Conservation (phyloP, 352 stramenopile species). For the Globisporangium cederbergense region DNA sequence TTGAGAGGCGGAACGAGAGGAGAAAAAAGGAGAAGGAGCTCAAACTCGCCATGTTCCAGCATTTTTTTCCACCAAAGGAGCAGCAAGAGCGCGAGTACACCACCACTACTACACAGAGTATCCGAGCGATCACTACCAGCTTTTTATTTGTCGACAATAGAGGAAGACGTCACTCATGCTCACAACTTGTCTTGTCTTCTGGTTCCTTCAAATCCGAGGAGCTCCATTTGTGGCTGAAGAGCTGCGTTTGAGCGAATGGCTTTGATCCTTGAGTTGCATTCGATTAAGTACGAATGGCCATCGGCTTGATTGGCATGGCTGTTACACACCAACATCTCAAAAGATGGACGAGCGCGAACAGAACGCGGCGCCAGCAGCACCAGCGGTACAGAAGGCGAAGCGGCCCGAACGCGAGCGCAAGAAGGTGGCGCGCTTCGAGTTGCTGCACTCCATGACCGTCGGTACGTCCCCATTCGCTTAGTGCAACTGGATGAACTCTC, state of each 20-base stretch:
- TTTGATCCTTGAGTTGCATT: background rate
- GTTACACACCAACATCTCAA: background rate
- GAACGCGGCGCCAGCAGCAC: background rate
- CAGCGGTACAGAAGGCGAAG: slow-evolving; percentile 17
- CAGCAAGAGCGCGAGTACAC: slow-evolving; percentile 3
- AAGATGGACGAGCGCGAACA: background rate
- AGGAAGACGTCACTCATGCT: background rate
- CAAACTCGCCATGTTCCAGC: background rate
- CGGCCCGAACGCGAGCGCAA: slow-evolving; percentile 40
- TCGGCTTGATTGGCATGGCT: slow-evolving; percentile 1
- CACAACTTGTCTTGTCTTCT: background rate
- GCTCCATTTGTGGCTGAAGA: background rate
- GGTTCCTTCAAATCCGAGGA: background rate
- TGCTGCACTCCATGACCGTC: slow-evolving; percentile 60
- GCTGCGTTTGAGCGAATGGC: background rate
- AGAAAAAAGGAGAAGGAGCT: background rate
- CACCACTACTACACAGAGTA: background rate
- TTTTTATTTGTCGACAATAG: slow-evolving; percentile 1
- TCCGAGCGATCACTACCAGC: background rate
- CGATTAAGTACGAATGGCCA: background rate
- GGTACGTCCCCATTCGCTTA: slow-evolving; percentile 22
- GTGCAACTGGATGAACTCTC: background rate
- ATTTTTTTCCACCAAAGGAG: background rate
- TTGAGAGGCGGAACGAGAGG: background rate
- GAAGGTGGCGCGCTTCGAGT: slow-evolving; percentile 43